Evolutionary conservation across 108 stramenopile genomes (phyloP).

Genomic region (Cyclotella cryptica): DNA sequence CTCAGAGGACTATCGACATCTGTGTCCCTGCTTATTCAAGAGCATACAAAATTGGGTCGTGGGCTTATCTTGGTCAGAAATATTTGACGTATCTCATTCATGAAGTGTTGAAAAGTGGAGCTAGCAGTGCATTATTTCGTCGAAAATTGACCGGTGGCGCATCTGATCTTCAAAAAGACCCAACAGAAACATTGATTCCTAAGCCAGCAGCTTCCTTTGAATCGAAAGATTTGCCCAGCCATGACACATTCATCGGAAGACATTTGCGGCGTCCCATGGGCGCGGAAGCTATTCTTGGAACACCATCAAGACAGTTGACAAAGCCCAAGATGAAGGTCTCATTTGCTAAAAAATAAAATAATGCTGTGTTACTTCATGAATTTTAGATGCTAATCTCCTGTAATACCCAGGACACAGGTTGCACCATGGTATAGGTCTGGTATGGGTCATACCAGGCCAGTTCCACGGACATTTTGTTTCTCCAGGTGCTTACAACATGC

Average conservation of each 20-base stretch:
- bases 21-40: constrained; percentile 52
- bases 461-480: no score
- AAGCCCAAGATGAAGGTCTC: constrained; percentile 23
- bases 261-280: constrained; percentile 28
- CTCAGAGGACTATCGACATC: constrained; percentile 39
- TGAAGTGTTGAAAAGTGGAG: constrained; percentile 60
- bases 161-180: constrained; percentile 11
- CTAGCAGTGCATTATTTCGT: constrained; percentile 54
- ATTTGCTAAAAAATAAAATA: constrained; percentile 13
- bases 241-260: constrained; percentile 18
- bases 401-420: no score
- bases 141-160: constrained; percentile 41
- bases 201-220: constrained; percentile 4
- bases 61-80: constrained; percentile 46
- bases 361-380: no score
- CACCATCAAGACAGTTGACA: constrained; percentile 2
- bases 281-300: constrained; percentile 39
- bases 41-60: constrained; percentile 55
- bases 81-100: constrained; percentile 53
- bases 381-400: no score
- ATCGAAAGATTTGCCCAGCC: background rate
- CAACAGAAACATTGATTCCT: background rate
- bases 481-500: no score
- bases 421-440: no score
- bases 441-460: no score